Evolutionary conservation across 257 asterid genomes (phyloP).

Genomic region (Solanum sparsipilum): DNA sequence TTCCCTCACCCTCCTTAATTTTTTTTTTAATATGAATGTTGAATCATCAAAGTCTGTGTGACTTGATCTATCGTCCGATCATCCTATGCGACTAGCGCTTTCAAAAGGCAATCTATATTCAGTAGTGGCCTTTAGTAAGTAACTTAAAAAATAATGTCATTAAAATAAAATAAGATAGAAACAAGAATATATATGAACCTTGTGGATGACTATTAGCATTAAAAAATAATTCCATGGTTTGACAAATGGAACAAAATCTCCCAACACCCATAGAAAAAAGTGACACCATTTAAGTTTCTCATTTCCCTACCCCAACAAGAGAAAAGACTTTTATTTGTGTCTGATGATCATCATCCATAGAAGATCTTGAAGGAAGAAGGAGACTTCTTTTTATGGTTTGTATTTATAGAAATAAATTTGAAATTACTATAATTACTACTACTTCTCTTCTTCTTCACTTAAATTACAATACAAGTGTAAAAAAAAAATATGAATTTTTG

Average conservation of each 20-base stretch:
- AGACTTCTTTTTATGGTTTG: background rate
- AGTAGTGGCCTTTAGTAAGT: background rate
- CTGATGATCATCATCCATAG: background rate
- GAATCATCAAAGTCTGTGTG: background rate
- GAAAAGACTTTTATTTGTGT: background rate
- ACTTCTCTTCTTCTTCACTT: background rate
- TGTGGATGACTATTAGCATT: background rate
- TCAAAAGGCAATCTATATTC: background rate
- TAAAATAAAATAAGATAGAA: background rate
- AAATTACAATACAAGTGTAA: background rate
- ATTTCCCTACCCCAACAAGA: background rate
- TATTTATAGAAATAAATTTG: background rate
- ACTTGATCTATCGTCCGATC: background rate
- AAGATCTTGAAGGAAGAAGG: background rate
- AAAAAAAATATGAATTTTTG: too few relatives aligned
- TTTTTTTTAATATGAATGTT: background rate
- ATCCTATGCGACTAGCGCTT: background rate
- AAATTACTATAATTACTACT: background rate
- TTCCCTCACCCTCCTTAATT: background rate
- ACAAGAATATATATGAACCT: background rate
- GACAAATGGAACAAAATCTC: background rate
- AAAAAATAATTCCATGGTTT: background rate
- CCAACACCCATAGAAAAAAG: background rate
- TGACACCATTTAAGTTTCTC: background rate
- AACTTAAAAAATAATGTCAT: background rate